phyloP scores from a whole-genome alignment of 139 green algal species.

The Desmodesmus armatus region DNA sequence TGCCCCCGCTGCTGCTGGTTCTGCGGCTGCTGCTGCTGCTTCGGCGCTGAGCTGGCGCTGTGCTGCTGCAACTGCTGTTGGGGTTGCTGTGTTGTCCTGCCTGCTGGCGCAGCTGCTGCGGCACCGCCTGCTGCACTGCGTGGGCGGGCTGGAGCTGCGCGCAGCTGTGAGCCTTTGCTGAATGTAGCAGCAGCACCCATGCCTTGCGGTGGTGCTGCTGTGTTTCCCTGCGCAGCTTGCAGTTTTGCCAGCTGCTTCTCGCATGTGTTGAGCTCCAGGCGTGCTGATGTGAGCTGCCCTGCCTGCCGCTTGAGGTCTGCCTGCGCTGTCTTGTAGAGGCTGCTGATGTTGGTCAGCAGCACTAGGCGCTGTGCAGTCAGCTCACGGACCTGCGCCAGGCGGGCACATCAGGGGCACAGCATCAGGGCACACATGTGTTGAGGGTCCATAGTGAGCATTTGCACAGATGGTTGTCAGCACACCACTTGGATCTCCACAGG shows the following conservation, averaged over 20 bases:
- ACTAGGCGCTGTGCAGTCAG: conserved; percentile 50
- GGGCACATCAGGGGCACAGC: too few relatives aligned
- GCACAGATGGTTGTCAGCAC: too few relatives aligned
- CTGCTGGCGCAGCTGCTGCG: neutral
- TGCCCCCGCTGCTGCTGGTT: neutral
- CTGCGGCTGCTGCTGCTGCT: neutral
- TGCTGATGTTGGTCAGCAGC: conserved; percentile 76
- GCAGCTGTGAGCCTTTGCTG: neutral
- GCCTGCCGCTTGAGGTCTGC: conserved; percentile 68
- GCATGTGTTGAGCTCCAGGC: neutral
- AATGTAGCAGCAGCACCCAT: neutral
- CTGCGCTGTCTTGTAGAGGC: conserved; percentile 81
- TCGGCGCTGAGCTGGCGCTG: too few relatives aligned
- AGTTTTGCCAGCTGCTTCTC: neutral
- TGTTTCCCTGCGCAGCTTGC: neutral
- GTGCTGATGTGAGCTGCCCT: conserved; percentile 3
- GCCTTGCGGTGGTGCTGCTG: neutral
- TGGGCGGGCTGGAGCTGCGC: neutral
- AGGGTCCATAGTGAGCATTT: too few relatives aligned
- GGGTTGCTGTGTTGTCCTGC: neutral
- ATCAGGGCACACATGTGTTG: too few relatives aligned
- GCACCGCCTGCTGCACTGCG: neutral
- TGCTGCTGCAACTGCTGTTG: too few relatives aligned
- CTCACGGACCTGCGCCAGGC: conserved; percentile 51
- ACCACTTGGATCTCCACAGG: too few relatives aligned